phyloP scores from a whole-genome alignment of 768 basidiomycete species.

The Termitomyces bulborhizus region DNA sequence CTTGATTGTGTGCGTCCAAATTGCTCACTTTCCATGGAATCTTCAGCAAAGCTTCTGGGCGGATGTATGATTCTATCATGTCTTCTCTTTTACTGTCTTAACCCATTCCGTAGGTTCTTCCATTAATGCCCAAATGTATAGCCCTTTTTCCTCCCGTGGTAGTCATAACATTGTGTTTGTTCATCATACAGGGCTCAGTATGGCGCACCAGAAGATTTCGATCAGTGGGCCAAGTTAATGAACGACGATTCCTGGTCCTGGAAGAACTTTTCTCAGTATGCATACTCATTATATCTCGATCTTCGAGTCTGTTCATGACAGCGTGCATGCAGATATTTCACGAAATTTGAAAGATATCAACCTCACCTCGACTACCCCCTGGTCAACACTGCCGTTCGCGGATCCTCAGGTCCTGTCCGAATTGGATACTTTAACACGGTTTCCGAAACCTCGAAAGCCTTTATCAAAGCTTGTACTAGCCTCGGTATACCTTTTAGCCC shows the following conservation, averaged over 20 bases:
- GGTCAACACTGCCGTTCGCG: constrained; percentile 43
- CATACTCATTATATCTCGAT: neutral
- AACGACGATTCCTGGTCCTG: constrained; percentile 60
- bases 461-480: constrained; percentile 47
- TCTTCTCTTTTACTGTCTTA: neutral
- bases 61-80: constrained; percentile 44
- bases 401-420: constrained; percentile 48
- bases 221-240: constrained; percentile 53
- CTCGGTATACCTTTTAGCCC: constrained; percentile 53
- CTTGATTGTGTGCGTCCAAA: neutral
- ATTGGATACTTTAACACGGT: constrained; percentile 51
- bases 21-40: neutral
- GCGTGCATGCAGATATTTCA: constrained; percentile 46
- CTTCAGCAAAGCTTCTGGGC: constrained; percentile 54
- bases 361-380: constrained; percentile 44
- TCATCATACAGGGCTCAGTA: constrained; percentile 44
- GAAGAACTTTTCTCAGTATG: constrained; percentile 44
- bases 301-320: neutral
- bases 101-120: constrained; percentile 40
- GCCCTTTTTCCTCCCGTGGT: neutral
- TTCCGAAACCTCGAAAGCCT: constrained; percentile 40
- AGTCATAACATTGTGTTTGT: neutral
- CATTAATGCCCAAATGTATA: constrained; percentile 56
- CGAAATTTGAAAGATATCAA: constrained; percentile 57
- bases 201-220: constrained; percentile 66